Base-by-base conservation (phyloP, 192 early-diverging fungal species). In the Haplosporangium gracile region DNA sequence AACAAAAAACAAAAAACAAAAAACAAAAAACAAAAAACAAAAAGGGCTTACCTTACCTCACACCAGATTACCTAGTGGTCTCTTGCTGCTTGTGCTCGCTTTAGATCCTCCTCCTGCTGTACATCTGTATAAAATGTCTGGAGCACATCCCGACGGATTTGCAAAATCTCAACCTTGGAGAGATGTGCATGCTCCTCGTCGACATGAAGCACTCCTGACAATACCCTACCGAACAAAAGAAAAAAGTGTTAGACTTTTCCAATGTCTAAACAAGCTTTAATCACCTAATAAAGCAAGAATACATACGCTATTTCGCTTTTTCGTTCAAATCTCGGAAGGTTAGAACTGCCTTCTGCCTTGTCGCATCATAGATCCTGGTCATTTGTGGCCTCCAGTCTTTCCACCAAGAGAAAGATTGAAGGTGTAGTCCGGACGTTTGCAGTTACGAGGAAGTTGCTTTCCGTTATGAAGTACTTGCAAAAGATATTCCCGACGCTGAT, bases 121-220 rank as follows among this genome's bases (percentile, higher is more conserved):
- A 0, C 42, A 2, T 43, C n/a, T 2, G 42, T 76, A 11, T 76
- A 76, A 11, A 49, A 78, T 4, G 5, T 26, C 32, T 49, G n/a
- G 24, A 69, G 68, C 40, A 68, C 47, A n/a, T 78, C 68, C 32
- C 47, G 26, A 55, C 65, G 68, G 68, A 78, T 70, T 70, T 69
- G 45, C n/a, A n/a, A n/a, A n/a, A n/a, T n/a, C n/a, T n/a, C 65
- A 32, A 71, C 68, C 65, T 70, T 40, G 68, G 65, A 47, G 49
- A 76, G 2, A 68, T 68, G 34, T 68, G 57, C 38, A 68, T 76
- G 60, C 60, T 76, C 39, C n/a, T 76, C 75, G 29, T 76, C 60
- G 39, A 76, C 60, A 39, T 70, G 68, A 11, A 78, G 49, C 32
- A 78, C 68, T 0, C 65, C 68, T 22, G 40, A 55, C 20, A 55